Evolutionary conservation across 2,329 filamentous ascomycete species (phyloP).

Genomic region (Paramyrothecium sp.): DNA sequence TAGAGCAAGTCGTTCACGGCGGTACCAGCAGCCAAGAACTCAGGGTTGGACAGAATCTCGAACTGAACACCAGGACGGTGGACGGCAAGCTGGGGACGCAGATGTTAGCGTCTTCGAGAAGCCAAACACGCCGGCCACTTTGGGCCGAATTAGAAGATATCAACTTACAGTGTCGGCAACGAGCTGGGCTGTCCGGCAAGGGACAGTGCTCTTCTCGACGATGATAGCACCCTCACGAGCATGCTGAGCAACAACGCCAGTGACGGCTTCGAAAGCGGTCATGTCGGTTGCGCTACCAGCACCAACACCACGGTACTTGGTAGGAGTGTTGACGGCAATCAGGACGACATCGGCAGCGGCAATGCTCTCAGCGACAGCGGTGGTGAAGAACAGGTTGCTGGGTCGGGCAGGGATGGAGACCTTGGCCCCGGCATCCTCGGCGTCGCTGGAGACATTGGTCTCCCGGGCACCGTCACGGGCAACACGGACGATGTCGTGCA

Average conservation of each 20-base stretch:
- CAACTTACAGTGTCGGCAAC: constrained; percentile 63
- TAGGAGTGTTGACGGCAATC: constrained; percentile 77
- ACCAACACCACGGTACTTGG: constrained; percentile 68
- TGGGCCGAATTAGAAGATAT: neutral
- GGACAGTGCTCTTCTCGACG: constrained; percentile 81
- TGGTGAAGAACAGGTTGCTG: constrained; percentile 74
- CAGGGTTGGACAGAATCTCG: constrained; percentile 77
- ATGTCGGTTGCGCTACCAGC: constrained; percentile 72
- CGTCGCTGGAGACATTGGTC: constrained; percentile 37
- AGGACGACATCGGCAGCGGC: constrained; percentile 70
- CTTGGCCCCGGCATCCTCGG: constrained; percentile 19
- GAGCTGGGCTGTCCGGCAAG: constrained; percentile 69
- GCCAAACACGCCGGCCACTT: neutral
- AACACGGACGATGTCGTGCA: constrained; percentile 65
- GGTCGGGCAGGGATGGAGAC: constrained; percentile 41
- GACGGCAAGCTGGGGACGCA: constrained; percentile 47
- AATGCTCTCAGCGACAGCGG: constrained; percentile 61
- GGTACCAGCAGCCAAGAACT: constrained; percentile 77
- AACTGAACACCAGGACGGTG: constrained; percentile 65
- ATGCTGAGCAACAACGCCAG: constrained; percentile 63
- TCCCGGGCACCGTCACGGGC: constrained; percentile 57
- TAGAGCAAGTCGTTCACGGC: constrained; percentile 68
- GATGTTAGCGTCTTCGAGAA: constrained; percentile 1
- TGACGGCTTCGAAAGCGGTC: constrained; percentile 68
- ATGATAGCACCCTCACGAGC: constrained; percentile 69